A percentile compares a stretch with the other conserved stretches of the same genome.
Evolutionary conservation across 208 protist genomes (phyloP).

Genomic region (Trypanosoma boissoni): DNA sequence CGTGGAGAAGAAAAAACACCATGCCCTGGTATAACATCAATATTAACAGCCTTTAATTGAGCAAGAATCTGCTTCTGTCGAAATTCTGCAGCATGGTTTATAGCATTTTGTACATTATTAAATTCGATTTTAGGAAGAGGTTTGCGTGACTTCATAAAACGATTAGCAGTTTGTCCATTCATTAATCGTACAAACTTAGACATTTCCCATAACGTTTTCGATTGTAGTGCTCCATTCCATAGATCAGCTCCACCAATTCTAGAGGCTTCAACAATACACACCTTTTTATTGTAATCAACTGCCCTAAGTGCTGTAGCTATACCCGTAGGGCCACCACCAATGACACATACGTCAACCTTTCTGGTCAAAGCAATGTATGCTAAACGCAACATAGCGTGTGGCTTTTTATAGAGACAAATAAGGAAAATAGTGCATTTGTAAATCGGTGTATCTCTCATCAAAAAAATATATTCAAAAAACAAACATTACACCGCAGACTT

Average conservation of each 20-base stretch:
- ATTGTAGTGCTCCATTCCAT: slow-evolving; percentile 89
- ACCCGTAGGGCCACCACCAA: slow-evolving; percentile 84
- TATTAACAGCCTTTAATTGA: slow-evolving; percentile 43
- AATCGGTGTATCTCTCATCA: too few species aligned
- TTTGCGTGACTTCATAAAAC: slow-evolving; percentile 49
- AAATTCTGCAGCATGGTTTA: slow-evolving; percentile 53
- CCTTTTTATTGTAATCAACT: slow-evolving; percentile 69
- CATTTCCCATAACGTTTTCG: slow-evolving; percentile 92
- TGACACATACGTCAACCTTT: slow-evolving; percentile 84
- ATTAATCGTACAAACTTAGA: slow-evolving; percentile 72
- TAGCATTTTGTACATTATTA: slow-evolving; percentile 55
- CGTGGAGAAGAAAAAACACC: slow-evolving; percentile 58
- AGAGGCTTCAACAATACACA: slow-evolving; percentile 74
- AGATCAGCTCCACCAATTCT: slow-evolving; percentile 86
- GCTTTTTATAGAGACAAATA: neutral
- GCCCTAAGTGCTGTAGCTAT: slow-evolving; percentile 78
- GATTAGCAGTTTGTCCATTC: slow-evolving; percentile 37
- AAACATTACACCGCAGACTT: too few species aligned
- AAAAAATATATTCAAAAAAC: too few species aligned
- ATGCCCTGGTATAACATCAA: slow-evolving; percentile 47
- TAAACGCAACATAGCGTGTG: slow-evolving; percentile 27
- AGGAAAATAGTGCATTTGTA: slow-evolving; percentile 9
- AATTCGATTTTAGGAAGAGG: slow-evolving; percentile 56
- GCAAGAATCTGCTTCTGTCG: slow-evolving; percentile 70
- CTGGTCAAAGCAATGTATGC: slow-evolving; percentile 20